Percentiles rank a stretch among this genome's conserved stretches.
Conservation (phyloP, 2,329 filamentous ascomycete species). For the Trichoderma sp. region DNA sequence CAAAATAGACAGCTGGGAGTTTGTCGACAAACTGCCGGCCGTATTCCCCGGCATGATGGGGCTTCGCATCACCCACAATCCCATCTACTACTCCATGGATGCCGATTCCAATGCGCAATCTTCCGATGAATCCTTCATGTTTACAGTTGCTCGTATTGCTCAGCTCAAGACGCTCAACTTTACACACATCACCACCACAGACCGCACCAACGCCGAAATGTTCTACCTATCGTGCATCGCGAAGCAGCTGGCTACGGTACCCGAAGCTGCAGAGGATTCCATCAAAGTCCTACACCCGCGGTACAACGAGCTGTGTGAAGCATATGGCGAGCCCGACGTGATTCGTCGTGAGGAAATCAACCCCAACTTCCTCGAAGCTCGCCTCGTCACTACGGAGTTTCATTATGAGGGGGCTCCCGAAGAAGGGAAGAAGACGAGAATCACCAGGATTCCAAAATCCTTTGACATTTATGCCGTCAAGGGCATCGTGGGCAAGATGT, state of each 20-base stretch:
- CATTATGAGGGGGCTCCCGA: conserved; percentile 26
- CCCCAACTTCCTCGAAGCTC: conserved; percentile 78
- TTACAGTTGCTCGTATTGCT: conserved; percentile 75
- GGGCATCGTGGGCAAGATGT: conserved; percentile 72
- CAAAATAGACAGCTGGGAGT: conserved; percentile 66
- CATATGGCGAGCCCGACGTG: conserved; percentile 72
- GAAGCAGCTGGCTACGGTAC: conserved; percentile 66
- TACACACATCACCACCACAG: conserved; percentile 67
- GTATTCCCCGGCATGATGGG: conserved; percentile 73
- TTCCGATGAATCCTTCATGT: conserved; percentile 84
- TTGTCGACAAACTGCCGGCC: conserved; percentile 67
- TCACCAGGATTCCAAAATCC: conserved; percentile 75
- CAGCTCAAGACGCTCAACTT: conserved; percentile 72
- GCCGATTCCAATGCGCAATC: conserved; percentile 49
- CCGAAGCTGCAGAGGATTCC: conserved; percentile 52
- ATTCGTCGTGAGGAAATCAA: conserved; percentile 61
- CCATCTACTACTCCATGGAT: conserved; percentile 66
- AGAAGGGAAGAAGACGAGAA: conserved; percentile 43
- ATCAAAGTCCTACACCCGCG: conserved; percentile 68
- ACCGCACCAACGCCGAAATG: conserved; percentile 84
- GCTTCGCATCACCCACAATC: conserved; percentile 83
- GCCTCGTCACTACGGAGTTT: conserved; percentile 69
- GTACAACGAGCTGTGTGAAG: conserved; percentile 70
- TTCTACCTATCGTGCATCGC: conserved; percentile 89
- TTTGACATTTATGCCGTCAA: conserved; percentile 82